Evolutionary conservation across 805 yeast genomes (phyloP).

Genomic region (Ogataea pilisensis): DNA sequence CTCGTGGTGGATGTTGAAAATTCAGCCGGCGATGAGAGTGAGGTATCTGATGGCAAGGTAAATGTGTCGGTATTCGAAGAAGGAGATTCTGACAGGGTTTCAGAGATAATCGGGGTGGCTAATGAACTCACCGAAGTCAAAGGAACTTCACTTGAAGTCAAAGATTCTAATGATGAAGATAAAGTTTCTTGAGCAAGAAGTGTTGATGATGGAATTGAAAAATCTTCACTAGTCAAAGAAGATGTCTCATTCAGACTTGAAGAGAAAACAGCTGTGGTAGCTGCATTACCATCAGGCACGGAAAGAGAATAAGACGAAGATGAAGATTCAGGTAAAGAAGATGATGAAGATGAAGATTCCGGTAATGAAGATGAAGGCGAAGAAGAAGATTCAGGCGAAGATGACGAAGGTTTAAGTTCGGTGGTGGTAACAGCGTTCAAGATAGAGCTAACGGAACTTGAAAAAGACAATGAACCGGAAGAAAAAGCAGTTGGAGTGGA

Average conservation of each 20-base stretch:
- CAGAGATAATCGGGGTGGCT: not conserved
- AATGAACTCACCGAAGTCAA: too few species aligned
- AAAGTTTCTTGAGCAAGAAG: not conserved
- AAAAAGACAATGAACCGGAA: not conserved
- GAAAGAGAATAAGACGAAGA: conserved; percentile 1
- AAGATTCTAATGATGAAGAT: not conserved
- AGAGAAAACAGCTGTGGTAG: not conserved
- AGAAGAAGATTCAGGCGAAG: conserved; percentile 4
- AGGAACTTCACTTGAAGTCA: not conserved
- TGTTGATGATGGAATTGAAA: not conserved
- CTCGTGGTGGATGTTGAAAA: not conserved
- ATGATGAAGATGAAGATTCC: conserved; percentile 2
- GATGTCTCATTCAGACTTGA: not conserved
- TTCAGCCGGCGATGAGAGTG: too few species aligned
- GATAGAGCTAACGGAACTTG: not conserved
- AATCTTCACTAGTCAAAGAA: not conserved
- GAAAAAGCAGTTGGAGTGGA: not conserved
- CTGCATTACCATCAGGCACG: not conserved
- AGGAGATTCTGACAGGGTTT: not conserved
- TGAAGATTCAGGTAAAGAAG: conserved; percentile 7
- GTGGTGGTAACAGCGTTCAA: not conserved
- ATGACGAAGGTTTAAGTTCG: not conserved
- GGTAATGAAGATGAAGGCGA: not conserved
- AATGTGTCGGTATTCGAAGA: too few species aligned
- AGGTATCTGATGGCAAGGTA: too few species aligned